These are phyloP conservation scores for Rubroboletus satanas DNA, from an alignment of 768 basidiomycete species.

Conservation along the genomic window DNA sequence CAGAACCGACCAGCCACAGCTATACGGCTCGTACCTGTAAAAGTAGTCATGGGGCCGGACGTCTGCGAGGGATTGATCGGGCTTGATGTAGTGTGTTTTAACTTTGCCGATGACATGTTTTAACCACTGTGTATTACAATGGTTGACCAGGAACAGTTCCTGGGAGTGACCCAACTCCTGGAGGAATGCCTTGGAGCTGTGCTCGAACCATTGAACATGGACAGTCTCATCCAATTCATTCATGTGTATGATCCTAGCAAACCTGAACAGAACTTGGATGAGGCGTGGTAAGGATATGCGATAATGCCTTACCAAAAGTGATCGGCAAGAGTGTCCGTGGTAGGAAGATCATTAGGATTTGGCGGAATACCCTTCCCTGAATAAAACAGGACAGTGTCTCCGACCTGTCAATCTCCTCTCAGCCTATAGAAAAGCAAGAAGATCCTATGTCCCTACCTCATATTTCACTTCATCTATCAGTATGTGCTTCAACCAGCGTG, in stretches of 20 bases:
- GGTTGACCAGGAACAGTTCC: slow-evolving; percentile 60
- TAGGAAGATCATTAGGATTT: slow-evolving; percentile 33
- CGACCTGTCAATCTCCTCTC: slow-evolving; percentile 41
- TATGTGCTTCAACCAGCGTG: slow-evolving; percentile 38
- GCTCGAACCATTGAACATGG: slow-evolving; percentile 76
- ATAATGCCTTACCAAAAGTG: slow-evolving; percentile 56
- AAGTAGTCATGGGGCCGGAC: slow-evolving; percentile 44
- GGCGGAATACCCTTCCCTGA: slow-evolving; percentile 37
- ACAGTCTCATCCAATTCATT: slow-evolving; percentile 38
- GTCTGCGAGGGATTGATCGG: slow-evolving; percentile 23
- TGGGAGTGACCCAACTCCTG: slow-evolving; percentile 57
- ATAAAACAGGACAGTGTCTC: slow-evolving; percentile 58
- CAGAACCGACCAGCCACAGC: not conserved
- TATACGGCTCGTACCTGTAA: slow-evolving; percentile 44
- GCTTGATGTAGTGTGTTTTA: slow-evolving; percentile 35
- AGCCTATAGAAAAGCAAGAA: not conserved
- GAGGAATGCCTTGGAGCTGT: slow-evolving; percentile 59
- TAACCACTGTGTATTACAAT: slow-evolving; percentile 46
- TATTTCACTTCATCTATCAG: slow-evolving; percentile 44
- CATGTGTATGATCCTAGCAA: slow-evolving; percentile 60
- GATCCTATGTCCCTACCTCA: slow-evolving; percentile 30
- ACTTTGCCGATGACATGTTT: slow-evolving; percentile 47
- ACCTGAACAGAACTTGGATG: slow-evolving; percentile 42
- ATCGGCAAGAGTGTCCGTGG: slow-evolving; percentile 42
- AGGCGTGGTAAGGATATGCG: not conserved